phyloP scores from a whole-genome alignment of 2,329 filamentous ascomycete species.

The Cordyceps cicadae region DNA sequence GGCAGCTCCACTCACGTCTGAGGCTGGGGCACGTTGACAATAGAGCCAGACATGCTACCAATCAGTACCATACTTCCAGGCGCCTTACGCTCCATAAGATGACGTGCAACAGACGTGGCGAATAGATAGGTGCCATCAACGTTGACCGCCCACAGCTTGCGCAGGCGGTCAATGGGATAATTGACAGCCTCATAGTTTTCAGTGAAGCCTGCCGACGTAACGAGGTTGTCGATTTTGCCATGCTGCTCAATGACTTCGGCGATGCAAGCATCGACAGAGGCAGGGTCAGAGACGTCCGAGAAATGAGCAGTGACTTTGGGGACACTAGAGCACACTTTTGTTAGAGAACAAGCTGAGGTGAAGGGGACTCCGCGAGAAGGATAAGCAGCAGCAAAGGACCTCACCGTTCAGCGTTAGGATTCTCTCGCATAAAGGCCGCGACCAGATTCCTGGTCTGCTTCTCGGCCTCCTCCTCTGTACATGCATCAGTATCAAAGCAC shows the following conservation, averaged over 20 bases:
- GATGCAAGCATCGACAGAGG: constrained; percentile 68
- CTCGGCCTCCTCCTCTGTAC: constrained; percentile 74
- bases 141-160: constrained; percentile 91
- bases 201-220: constrained; percentile 93
- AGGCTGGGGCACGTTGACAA: constrained; percentile 92
- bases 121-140: constrained; percentile 89
- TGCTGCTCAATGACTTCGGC: constrained; percentile 51
- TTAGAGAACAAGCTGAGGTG: neutral
- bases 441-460: constrained; percentile 67
- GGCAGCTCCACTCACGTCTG: constrained; percentile 50
- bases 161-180: constrained; percentile 84
- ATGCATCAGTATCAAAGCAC: constrained; percentile 13
- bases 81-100: constrained; percentile 73
- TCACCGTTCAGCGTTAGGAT: constrained; percentile 64
- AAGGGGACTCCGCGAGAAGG: neutral
- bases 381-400: constrained; percentile 18
- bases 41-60: constrained; percentile 86
- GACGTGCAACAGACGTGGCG: constrained; percentile 73
- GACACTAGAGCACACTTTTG: constrained; percentile 37
- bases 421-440: constrained; percentile 68
- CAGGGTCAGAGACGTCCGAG: constrained; percentile 73
- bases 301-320: constrained; percentile 87
- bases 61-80: constrained; percentile 88
- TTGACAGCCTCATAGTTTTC: constrained; percentile 90
- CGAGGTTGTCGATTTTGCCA: constrained; percentile 79